Evolutionary conservation across 257 asterid species (phyloP), one percentile per base, ranked within the genome.

Genomic region (Nicotiana tabacum): DNA sequence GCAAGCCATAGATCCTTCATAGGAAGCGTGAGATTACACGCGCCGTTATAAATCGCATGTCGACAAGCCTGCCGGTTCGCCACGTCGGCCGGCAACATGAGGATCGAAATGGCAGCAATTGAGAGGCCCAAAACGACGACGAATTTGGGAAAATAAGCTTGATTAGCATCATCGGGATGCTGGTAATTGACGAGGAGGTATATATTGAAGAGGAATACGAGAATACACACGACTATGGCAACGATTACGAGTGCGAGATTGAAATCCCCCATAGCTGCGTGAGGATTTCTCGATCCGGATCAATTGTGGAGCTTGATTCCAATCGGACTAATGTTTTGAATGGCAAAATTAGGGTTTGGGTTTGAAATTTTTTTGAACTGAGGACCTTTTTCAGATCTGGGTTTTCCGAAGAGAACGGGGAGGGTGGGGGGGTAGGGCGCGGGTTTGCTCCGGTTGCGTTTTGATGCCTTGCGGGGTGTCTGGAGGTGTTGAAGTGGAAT

Each of bases 1-100:
- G 94, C 92, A 77, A 96, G 98, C 99, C 99, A 96, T 81, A 96
- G 87, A 51, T 93, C 93, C 91, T 92, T 96, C 98, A 96, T 96
- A 35, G 99, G 99, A 16, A 94, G 96, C 83, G 99, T 96, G 29
- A 94, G 94, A 68, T 85, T 93, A 85, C 99, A 96, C 24, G 98
- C 97, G 76, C 99, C 99, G 64, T 94, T 96, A 17, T 96, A 96
- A 85, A 96, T 89, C 80, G 99, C 93, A 85, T 94, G 94, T 51
- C 95, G 93, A 83, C 99, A 96, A 24, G 99, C 99, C 87, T 94
- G 98, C 85, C 98, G 91, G 35, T 96, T 96, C 0, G 99, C 99
- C 9, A 96, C 98, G 74, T 96, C 99, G 0, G 98, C 99, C 8
- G 99, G 99, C 5, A 96, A 92, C 99, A 96, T 96, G 37, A 94